Percentiles rank a stretch among this genome's conserved stretches.
Conservation (phyloP, 176 grass and related monocot species). For the Avena sativa region DNA sequence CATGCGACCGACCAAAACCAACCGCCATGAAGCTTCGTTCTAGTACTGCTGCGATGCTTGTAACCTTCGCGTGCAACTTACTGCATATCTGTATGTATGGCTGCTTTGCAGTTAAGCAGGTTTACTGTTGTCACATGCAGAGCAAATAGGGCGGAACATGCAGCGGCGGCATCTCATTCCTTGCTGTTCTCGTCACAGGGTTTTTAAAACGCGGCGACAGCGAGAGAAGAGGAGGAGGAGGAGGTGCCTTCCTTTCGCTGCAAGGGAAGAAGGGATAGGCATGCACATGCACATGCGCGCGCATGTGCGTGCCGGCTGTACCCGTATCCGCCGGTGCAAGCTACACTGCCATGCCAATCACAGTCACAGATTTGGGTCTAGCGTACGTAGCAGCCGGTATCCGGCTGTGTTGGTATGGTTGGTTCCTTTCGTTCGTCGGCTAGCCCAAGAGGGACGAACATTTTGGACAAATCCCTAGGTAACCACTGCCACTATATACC, state of each 20-base stretch:
- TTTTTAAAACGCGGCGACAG: constrained; percentile 17
- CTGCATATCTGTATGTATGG: background rate
- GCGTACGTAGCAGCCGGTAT: too few relatives aligned
- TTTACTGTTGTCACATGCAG: constrained; percentile 25
- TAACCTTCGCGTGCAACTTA: background rate
- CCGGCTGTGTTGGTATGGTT: too few relatives aligned
- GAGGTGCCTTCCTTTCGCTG: constrained; percentile 60
- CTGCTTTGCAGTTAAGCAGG: background rate
- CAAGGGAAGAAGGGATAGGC: constrained; percentile 50
- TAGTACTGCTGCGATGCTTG: background rate
- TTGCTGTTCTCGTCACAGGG: constrained; percentile 15
- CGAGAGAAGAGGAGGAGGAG: constrained; percentile 20
- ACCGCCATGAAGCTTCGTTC: background rate
- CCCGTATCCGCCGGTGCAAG: constrained; percentile 43
- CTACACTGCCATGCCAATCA: background rate
- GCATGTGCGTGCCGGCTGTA: background rate
- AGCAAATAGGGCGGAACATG: background rate
- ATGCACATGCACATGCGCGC: constrained; percentile 43
- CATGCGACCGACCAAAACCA: background rate
- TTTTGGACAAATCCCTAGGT: too few relatives aligned
- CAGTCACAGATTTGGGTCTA: too few relatives aligned
- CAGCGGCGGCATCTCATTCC: constrained; percentile 39
- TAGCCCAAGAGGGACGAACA: too few relatives aligned
- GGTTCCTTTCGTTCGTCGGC: too few relatives aligned
- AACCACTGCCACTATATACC: too few relatives aligned